phyloP scores from a whole-genome alignment of 2,329 filamentous ascomycete genomes.

The Phyllosticta paracitricarpa region DNA sequence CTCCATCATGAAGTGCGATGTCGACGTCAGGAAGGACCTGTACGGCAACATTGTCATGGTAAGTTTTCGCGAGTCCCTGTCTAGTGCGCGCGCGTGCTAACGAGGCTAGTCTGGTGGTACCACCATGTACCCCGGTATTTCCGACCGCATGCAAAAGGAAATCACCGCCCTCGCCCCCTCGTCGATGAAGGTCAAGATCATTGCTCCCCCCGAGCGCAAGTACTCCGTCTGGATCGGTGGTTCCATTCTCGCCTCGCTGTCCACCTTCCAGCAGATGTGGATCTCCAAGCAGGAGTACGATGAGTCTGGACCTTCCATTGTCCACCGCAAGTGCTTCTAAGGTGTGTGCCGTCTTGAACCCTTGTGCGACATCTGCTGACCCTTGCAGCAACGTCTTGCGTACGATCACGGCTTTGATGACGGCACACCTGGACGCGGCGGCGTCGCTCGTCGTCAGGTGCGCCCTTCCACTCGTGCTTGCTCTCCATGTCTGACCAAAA shows the following conservation, averaged over 20 bases:
- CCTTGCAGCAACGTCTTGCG: constrained; percentile 18
- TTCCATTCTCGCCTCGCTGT: constrained; percentile 98
- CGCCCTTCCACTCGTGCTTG: constrained; percentile 10
- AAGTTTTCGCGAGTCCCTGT: constrained; percentile 35
- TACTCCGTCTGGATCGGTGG: constrained; percentile 99
- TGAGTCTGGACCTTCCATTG: constrained; percentile 98
- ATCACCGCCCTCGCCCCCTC: constrained; percentile 98
- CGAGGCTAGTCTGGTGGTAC: constrained; percentile 86
- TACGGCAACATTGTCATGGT: constrained; percentile 99
- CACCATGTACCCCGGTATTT: constrained; percentile 99
- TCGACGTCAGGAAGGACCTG: constrained; percentile 99
- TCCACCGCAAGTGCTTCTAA: constrained; percentile 99
- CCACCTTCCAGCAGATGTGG: constrained; percentile 99
- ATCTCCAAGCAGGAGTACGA: constrained; percentile 99
- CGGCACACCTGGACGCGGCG: constrained; percentile 6
- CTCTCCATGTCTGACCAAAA: constrained; percentile 10
- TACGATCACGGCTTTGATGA: constrained; percentile 7
- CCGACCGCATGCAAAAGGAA: constrained; percentile 99
- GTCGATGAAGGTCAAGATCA: constrained; percentile 99
- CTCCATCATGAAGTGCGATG: constrained; percentile 99
- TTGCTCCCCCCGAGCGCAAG: constrained; percentile 99
- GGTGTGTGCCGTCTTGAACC: constrained; percentile 36
- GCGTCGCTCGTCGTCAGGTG: constrained; percentile 3
- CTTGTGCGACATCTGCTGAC: constrained; percentile 1
- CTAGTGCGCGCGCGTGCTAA: constrained; percentile 22